A percentile compares a stretch with the other conserved stretches of the same genome.
Conservation (phyloP, 2,329 filamentous ascomycete genomes). For the Pestalotiopsis sp. region DNA sequence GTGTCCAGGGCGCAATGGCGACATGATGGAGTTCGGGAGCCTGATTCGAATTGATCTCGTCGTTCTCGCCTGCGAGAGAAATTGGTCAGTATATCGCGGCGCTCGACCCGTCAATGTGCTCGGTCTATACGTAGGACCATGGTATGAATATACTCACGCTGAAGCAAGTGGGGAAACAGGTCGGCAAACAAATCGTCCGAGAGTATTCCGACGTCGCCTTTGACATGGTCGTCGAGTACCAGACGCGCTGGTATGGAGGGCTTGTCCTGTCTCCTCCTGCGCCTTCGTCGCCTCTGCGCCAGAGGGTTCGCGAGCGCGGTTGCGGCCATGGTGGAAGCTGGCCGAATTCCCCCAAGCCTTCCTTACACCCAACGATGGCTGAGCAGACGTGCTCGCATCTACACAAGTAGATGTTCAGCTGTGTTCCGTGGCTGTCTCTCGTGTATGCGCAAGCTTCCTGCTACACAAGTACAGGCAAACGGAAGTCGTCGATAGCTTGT, state of each 20-base stretch:
- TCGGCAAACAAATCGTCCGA: slow-evolving; percentile 85
- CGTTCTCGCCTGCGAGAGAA: slow-evolving; percentile 27
- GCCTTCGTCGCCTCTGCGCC: slow-evolving; percentile 42
- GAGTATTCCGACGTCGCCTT: slow-evolving; percentile 82
- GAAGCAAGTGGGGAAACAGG: slow-evolving; percentile 68
- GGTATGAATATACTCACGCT: slow-evolving; percentile 47
- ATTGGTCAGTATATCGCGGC: slow-evolving; percentile 15
- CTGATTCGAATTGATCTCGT: slow-evolving; percentile 31
- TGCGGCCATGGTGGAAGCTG: slow-evolving; percentile 6
- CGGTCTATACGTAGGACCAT: slow-evolving; percentile 20
- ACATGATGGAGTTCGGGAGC: slow-evolving; percentile 59
- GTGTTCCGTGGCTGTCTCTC: not conserved
- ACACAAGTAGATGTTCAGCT: not conserved
- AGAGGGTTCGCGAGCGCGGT: slow-evolving; percentile 28
- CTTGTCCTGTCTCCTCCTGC: slow-evolving; percentile 68
- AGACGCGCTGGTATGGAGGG: slow-evolving; percentile 78
- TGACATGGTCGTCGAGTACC: slow-evolving; percentile 82
- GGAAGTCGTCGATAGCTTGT: not conserved
- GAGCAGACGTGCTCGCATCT: slow-evolving; percentile 1
- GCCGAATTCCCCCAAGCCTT: not conserved
- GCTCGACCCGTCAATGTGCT: not conserved
- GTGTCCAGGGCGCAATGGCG: slow-evolving; percentile 75
- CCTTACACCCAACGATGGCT: not conserved
- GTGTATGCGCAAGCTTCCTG: not conserved
- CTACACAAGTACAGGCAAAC: not conserved